Evolutionary conservation across 1,284 basidiomycete genomes (phyloP).

Genomic region (Fomitopsis pinicola): DNA sequence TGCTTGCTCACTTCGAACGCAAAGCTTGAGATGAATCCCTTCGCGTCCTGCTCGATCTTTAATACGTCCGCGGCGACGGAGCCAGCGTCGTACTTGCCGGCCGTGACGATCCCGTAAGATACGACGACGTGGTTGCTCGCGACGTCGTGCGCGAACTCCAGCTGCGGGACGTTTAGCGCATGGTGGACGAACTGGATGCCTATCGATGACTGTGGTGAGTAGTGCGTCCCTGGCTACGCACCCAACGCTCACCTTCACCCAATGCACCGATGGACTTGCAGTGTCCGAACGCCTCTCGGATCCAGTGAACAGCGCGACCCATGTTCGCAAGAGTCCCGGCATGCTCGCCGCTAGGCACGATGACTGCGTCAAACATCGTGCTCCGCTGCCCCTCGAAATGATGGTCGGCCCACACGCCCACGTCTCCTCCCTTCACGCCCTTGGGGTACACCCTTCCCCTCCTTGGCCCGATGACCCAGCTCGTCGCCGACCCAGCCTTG

Average conservation of each 20-base stretch:
- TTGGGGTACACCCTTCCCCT: slow-evolving; percentile 56
- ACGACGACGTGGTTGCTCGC: slow-evolving; percentile 36
- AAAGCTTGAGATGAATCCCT: slow-evolving; percentile 54
- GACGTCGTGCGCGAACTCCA: slow-evolving; percentile 33
- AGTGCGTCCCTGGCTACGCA: too few relatives aligned
- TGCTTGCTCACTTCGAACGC: slow-evolving; percentile 61
- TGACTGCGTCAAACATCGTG: slow-evolving; percentile 76
- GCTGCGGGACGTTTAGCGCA: slow-evolving; percentile 41
- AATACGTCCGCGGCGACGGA: slow-evolving; percentile 38
- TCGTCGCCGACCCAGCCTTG: slow-evolving; percentile 48
- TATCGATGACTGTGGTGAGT: slow-evolving; percentile 16
- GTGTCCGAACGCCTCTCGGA: slow-evolving; percentile 77
- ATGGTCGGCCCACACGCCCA: slow-evolving; percentile 53
- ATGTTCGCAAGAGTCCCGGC: slow-evolving; percentile 46
- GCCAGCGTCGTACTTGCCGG: slow-evolving; percentile 40
- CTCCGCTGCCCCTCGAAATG: slow-evolving; percentile 75
- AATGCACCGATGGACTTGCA: slow-evolving; percentile 72
- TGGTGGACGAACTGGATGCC: slow-evolving; percentile 46
- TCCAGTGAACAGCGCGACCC: slow-evolving; percentile 65
- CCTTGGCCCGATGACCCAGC: slow-evolving; percentile 66
- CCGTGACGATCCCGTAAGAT: slow-evolving; percentile 62
- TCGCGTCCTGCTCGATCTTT: slow-evolving; percentile 38
- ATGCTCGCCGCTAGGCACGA: slow-evolving; percentile 66
- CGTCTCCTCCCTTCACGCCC: slow-evolving; percentile 25
- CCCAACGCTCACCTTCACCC: slow-evolving; percentile 50